phyloP scores from a whole-genome alignment of 1,284 basidiomycete genomes.

The Phylloporus sp. region DNA sequence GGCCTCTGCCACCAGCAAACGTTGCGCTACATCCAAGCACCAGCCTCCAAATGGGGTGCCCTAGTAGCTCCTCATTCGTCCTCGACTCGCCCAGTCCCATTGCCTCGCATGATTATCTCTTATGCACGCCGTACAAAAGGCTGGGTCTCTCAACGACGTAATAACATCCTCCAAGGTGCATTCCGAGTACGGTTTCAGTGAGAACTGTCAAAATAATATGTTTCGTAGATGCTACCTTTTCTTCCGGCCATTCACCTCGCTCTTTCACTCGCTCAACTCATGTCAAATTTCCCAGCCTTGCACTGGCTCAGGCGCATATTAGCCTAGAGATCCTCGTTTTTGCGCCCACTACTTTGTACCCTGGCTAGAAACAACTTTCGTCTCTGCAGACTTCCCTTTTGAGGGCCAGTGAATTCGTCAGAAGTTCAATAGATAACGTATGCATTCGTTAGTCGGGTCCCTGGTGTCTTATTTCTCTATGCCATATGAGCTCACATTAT shows the following conservation, averaged over 20 bases:
- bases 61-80: conserved; percentile 1
- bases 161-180: conserved; percentile 28
- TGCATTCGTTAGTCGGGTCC: conserved; percentile 15
- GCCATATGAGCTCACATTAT: neutral
- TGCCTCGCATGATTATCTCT: conserved; percentile 24
- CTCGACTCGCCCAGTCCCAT: conserved; percentile 22
- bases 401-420: conserved; percentile 71
- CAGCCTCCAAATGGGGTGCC: conserved; percentile 13
- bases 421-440: conserved; percentile 81
- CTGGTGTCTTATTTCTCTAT: no score
- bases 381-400: conserved; percentile 78
- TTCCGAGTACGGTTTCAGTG: neutral
- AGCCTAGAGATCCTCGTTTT: conserved; percentile 87
- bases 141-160: conserved; percentile 38
- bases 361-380: conserved; percentile 72
- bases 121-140: conserved; percentile 49
- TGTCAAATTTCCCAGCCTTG: conserved; percentile 27
- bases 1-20: conserved; percentile 23
- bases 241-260: conserved; percentile 53
- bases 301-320: conserved; percentile 87
- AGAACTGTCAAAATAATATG: neutral
- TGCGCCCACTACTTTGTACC: conserved; percentile 87
- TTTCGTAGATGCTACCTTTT: conserved; percentile 50
- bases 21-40: conserved; percentile 10
- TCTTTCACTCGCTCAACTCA: conserved; percentile 82